Percentiles rank a stretch among this genome's conserved stretches.
Evolutionary conservation across 2,329 filamentous ascomycete species (phyloP).

Genomic region (Tolypocladium cylindrosporum): DNA sequence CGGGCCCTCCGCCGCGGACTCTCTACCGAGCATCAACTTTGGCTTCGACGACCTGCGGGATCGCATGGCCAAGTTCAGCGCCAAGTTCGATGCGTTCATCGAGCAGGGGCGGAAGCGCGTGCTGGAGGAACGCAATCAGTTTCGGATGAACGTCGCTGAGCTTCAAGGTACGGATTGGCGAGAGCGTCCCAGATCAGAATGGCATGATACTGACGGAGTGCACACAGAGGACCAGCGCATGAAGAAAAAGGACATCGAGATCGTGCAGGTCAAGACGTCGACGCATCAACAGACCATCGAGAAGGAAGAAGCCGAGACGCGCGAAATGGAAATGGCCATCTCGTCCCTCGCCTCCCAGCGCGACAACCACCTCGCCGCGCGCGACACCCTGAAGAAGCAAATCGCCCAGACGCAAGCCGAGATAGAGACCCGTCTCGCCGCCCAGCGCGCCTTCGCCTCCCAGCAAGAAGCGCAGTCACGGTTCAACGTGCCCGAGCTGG

Average conservation of each 20-base stretch:
- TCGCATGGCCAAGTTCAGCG: slow-evolving; percentile 87
- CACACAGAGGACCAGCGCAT: slow-evolving; percentile 83
- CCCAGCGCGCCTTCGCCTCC: slow-evolving; percentile 60
- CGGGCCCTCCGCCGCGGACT: slow-evolving; percentile 61
- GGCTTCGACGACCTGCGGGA: slow-evolving; percentile 92
- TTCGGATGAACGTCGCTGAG: slow-evolving; percentile 82
- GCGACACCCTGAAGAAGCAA: slow-evolving; percentile 48
- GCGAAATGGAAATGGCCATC: slow-evolving; percentile 61
- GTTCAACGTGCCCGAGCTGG: slow-evolving; percentile 85
- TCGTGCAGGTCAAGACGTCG: slow-evolving; percentile 60
- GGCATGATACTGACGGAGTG: neutral
- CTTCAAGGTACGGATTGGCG: slow-evolving; percentile 57
- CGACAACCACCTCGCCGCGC: slow-evolving; percentile 46
- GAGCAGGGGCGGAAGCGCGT: slow-evolving; percentile 84
- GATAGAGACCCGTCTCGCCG: slow-evolving; percentile 60
- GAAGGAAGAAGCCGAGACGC: slow-evolving; percentile 67
- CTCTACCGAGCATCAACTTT: slow-evolving; percentile 84
- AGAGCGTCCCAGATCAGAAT: too few relatives aligned
- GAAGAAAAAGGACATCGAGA: slow-evolving; percentile 80
- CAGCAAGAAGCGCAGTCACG: slow-evolving; percentile 75
- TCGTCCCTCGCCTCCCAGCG: slow-evolving; percentile 47
- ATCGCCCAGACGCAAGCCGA: slow-evolving; percentile 59
- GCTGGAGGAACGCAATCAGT: slow-evolving; percentile 87
- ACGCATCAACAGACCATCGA: slow-evolving; percentile 64
- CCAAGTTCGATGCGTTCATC: slow-evolving; percentile 87